Conservation (phyloP, 1,284 basidiomycete species). For the Meira miltonrushii region DNA sequence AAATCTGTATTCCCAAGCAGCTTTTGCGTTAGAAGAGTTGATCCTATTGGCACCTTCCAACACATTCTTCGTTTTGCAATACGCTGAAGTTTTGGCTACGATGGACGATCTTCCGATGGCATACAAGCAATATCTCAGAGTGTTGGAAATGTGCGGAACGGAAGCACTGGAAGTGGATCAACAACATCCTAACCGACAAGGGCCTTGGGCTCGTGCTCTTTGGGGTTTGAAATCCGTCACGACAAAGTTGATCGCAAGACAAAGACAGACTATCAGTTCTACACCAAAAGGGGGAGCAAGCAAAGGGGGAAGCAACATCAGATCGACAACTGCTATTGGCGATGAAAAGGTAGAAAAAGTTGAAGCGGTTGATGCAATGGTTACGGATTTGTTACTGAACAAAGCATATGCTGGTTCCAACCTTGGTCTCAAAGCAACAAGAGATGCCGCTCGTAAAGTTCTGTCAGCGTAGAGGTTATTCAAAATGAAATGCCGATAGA, state of each 20-base stretch:
- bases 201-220: conserved; percentile 41
- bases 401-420: conserved; percentile 2
- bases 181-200: neutral
- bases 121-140: conserved; percentile 45
- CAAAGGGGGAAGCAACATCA: neutral
- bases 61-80: conserved; percentile 72
- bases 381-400: conserved; percentile 16
- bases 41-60: conserved; percentile 78
- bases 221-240: conserved; percentile 48
- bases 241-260: neutral
- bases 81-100: conserved; percentile 81
- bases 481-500: too few relatives aligned
- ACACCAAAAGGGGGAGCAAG: neutral
- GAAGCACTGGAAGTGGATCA: neutral
- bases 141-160: conserved; percentile 36
- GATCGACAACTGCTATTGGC: neutral
- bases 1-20: conserved; percentile 61
- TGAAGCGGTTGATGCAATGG: conserved; percentile 12
- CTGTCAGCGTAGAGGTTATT: neutral
- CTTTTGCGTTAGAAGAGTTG: conserved; percentile 73
- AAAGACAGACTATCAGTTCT: neutral
- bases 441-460: conserved; percentile 4
- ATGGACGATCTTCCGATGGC: conserved; percentile 59
- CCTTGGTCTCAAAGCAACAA: neutral
- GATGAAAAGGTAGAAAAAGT: conserved; percentile 10